Evolutionary conservation across 306 rosid genomes (phyloP), one percentile per base, ranked within the genome.

Genomic region (Cucurbita ficifolia): DNA sequence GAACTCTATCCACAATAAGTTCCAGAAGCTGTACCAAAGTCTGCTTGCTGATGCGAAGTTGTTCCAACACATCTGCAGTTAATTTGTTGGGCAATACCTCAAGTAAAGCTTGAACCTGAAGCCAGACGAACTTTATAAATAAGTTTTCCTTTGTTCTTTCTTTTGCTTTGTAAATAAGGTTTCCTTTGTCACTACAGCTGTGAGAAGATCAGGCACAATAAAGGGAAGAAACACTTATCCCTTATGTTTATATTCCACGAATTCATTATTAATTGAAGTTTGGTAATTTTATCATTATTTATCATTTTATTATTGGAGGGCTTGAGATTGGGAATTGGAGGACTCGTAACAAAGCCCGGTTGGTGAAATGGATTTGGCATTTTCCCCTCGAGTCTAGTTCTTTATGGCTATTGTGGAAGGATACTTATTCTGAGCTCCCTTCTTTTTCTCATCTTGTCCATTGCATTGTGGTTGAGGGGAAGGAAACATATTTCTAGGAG

Each of bases 31-130:
- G 38, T 87, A 94, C 99, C 97, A 95, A 79, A 61, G 92, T 89
- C 82, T 95, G 99, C 86, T 95, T 95, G 96, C 99, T 95, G 64
- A 80, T 89, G 42, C 99, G 97, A 82, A 95, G 99, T 83, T 89
- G 87, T 85, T 91, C 99, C 89, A 95, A 83, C 84, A 84, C 74
- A 45, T 89, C 91, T 38, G 93, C 99, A 45, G 96, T 91, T 79
- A 95, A 79, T 70, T 87, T 85, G 83, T 88, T 95, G 7, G 99
- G 99, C 79, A 95, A 82, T 42, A 90, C 97, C 63, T 87, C 91
- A 54, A 95, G 91, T 50, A 95, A 85, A 36, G 87, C 90, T 85
- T 81, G 87, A 75, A 95, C 97, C 99, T 95, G 83, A 72, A 76
- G 63, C 61, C 75, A 54, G 64, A 76, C 58, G 18, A 43, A 65